A percentile compares a stretch with the other conserved stretches of the same genome.
These are phyloP conservation scores for Trichophyton rubrum DNA, from an alignment of 2,329 filamentous ascomycete species.

Conservation along the genomic window DNA sequence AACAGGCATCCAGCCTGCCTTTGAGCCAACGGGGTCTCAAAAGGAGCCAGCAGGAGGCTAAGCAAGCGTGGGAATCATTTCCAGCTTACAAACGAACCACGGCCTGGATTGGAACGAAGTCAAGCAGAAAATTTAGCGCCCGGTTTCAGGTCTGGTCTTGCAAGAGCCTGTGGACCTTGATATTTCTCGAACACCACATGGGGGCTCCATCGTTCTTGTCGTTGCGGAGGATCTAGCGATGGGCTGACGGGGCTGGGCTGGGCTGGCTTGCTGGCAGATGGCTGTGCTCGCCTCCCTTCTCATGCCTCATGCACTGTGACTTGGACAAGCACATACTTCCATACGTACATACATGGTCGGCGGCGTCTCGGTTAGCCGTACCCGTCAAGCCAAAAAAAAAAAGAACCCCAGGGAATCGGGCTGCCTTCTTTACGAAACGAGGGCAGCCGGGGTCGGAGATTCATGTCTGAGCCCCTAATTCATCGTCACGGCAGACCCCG, in stretches of 20 bases:
- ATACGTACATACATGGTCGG: neutral
- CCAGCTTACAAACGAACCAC: neutral
- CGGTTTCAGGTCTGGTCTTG: neutral
- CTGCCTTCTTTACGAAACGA: neutral
- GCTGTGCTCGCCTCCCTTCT: neutral
- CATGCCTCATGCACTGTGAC: neutral
- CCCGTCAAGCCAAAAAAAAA: no score
- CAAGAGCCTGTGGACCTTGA: neutral
- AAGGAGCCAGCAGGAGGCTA: neutral
- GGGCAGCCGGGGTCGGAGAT: neutral
- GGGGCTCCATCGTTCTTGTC: neutral
- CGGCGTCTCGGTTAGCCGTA: neutral
- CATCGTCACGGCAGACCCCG: neutral
- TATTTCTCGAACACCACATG: neutral
- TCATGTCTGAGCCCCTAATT: slow-evolving; percentile 1
- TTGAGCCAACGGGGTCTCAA: neutral
- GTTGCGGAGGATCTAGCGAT: no score
- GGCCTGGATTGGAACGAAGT: neutral
- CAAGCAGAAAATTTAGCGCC: neutral
- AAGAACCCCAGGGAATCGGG: neutral
- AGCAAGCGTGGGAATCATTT: neutral
- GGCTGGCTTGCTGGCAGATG: neutral
- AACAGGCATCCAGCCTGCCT: neutral
- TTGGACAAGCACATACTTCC: neutral
- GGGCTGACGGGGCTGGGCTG: neutral